Base-by-base conservation (phyloP, 768 basidiomycete genomes). In the Boletales sp. region DNA sequence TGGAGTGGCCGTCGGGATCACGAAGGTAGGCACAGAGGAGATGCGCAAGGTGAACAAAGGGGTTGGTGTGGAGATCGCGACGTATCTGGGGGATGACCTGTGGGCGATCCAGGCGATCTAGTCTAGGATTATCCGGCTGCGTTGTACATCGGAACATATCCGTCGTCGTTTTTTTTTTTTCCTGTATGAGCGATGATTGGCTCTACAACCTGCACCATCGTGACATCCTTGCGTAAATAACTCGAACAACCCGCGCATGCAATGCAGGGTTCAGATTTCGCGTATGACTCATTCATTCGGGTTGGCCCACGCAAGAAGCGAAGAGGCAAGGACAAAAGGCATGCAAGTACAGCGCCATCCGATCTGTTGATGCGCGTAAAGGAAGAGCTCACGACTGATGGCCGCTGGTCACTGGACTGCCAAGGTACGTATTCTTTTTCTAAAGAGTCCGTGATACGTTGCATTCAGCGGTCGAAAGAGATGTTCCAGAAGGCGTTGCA, bases 31-130 rank as follows among this genome's bases (percentile, higher is more conserved):
- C 40, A 91, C 90, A 37, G 93, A 94, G 64, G 93, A 97, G 40
- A 96, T 99, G 67, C 82, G 84, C 70, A 79, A 74, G 63, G 73
- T 94, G 41, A 97, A 95, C 64, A 97, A 96, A 70, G 91, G 83
- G 36, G 77, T 94, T 34, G 95, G 84, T 0, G 90, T 96, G 8
- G 94, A 98, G 70, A 84, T 87, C 8, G 74, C 85, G n/a, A 80
- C 84, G 34, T 86, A 89, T 73, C 73, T 95, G 51, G 92, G 93
- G 10, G 92, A 95, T 60, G 93, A 94, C 54, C 67, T 95, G 38
- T 95, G 93, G 93, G 77, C 73, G 42, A 45, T 84, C 49, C 74
- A 81, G 70, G 75, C 78, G 54, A 55, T 91, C 63, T 90, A 72
- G 42, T 43, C 21, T 37, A 9, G 33, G 4, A 17, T 15, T 13